Conservation (phyloP, 2,329 filamentous ascomycete species). For the Scedosporium dehoogii region DNA sequence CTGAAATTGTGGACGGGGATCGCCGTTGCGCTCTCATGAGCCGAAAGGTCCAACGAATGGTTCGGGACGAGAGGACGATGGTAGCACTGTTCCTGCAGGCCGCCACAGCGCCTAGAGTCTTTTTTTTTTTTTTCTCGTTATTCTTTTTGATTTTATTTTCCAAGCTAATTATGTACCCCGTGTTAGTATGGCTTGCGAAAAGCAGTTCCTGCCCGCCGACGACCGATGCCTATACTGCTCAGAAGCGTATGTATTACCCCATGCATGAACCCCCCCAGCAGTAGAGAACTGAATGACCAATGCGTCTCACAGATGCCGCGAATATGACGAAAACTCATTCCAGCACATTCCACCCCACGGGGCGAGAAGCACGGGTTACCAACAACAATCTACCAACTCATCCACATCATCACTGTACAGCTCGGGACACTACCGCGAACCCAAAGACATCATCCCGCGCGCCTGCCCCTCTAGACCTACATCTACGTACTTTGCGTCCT, state of each 20-base stretch:
- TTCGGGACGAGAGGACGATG: neutral
- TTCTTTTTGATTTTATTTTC: neutral
- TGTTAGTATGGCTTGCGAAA: constrained; percentile 55
- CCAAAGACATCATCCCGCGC: constrained; percentile 52
- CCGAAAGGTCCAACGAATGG: neutral
- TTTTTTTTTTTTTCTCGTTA: neutral
- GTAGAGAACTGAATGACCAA: neutral
- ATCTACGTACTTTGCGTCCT: constrained; percentile 45
- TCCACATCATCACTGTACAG: constrained; percentile 18
- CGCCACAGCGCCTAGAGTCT: neutral
- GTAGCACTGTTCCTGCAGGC: neutral
- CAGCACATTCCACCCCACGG: constrained; percentile 18
- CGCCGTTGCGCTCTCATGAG: neutral
- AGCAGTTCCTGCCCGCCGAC: constrained; percentile 51
- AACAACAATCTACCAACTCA: constrained; percentile 9
- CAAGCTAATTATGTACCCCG: no score
- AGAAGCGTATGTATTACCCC: constrained; percentile 39
- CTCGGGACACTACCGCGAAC: constrained; percentile 36
- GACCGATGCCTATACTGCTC: constrained; percentile 53
- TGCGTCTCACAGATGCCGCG: constrained; percentile 35
- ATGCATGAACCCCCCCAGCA: neutral
- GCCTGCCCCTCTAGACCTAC: constrained; percentile 52
- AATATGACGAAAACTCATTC: constrained; percentile 36
- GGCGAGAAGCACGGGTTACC: constrained; percentile 17
- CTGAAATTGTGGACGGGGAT: neutral